A percentile compares a stretch with the other conserved stretches of the same genome.
Conservation (phyloP, 192 early-diverging fungal genomes). For the Allomyces arbusculus region DNA sequence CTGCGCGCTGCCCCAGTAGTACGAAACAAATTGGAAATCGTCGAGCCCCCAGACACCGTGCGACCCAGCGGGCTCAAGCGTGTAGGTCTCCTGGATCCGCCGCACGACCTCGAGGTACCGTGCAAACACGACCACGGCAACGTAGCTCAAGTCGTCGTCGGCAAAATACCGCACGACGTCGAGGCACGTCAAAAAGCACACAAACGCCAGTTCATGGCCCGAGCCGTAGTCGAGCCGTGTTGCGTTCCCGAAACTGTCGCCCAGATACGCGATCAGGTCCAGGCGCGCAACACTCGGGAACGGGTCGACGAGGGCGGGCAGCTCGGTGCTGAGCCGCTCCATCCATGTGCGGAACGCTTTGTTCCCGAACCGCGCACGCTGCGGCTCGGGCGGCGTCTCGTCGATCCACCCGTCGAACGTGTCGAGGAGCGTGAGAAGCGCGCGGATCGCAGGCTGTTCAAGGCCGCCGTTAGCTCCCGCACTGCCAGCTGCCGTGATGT, state of each 20-base stretch:
- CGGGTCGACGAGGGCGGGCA: background rate
- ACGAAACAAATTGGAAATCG: constrained; percentile 91
- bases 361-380: constrained; percentile 75
- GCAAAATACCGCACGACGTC: constrained; percentile 40
- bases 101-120: constrained; percentile 64
- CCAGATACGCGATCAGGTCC: constrained; percentile 42
- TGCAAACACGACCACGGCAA: background rate
- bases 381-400: constrained; percentile 49
- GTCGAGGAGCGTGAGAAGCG: constrained; percentile 39
- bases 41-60: constrained; percentile 97
- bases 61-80: constrained; percentile 84
- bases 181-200: constrained; percentile 64
- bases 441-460: constrained; percentile 16
- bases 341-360: constrained; percentile 67
- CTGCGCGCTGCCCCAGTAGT: constrained; percentile 81
- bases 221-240: constrained; percentile 91
- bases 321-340: constrained; percentile 20
- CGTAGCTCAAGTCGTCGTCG: constrained; percentile 24
- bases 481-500: background rate
- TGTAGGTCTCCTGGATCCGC: constrained; percentile 58
- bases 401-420: constrained; percentile 45
- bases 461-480: background rate
- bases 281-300: background rate
- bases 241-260: constrained; percentile 58
- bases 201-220: constrained; percentile 85